phyloP scores from a whole-genome alignment of 75 land plant genomes.

The Picea sitchensis region DNA sequence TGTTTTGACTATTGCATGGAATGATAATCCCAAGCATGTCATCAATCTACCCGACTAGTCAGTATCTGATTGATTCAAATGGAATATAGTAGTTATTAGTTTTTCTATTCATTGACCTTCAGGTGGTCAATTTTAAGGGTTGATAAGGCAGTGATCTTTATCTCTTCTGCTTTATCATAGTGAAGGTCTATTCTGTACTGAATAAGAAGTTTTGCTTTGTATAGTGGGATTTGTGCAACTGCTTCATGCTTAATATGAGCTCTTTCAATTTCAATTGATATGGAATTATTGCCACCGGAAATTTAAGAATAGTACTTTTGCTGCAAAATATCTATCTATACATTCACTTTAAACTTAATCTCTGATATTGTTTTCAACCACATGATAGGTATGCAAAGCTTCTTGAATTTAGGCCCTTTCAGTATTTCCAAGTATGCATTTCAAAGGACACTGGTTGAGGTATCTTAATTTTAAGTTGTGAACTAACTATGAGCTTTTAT shows the following conservation, averaged over 20 bases:
- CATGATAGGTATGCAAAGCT: neutral
- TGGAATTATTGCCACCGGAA: neutral
- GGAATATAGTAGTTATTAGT: neutral
- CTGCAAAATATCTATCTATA: neutral
- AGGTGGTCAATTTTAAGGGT: neutral
- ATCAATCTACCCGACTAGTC: neutral
- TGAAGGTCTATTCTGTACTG: neutral
- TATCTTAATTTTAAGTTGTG: neutral
- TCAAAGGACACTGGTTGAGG: neutral
- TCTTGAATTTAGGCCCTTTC: neutral
- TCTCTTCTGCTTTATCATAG: neutral
- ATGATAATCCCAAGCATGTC: neutral
- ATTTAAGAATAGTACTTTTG: neutral
- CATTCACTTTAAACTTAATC: neutral
- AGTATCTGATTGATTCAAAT: neutral
- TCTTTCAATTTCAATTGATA: neutral
- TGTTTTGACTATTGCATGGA: slow-evolving; percentile 3
- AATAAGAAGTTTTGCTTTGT: slow-evolving; percentile 4
- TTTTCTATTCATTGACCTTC: slow-evolving; percentile 5
- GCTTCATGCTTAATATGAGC: neutral
- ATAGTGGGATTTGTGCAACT: neutral
- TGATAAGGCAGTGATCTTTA: neutral
- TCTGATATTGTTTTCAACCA: neutral
- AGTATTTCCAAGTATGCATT: neutral
- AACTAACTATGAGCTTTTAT: neutral